Base-by-base conservation (phyloP, 2,329 filamentous ascomycete genomes). In the Curvularia hawaiiensis region DNA sequence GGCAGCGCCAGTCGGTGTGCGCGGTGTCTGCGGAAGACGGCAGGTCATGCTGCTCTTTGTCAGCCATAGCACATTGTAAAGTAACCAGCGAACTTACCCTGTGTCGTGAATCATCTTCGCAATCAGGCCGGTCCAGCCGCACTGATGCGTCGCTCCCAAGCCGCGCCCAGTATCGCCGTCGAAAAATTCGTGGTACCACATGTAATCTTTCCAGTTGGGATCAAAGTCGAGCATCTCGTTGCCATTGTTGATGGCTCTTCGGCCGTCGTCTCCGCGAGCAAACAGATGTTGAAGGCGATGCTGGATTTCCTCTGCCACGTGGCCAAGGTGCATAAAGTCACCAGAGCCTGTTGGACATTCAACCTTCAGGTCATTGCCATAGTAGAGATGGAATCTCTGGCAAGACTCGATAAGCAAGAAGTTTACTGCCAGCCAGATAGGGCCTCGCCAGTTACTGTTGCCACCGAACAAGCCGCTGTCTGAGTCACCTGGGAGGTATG, bases 161-260 rank as follows among this genome's bases (percentile, higher is more conserved):
- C 95, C 94, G 65, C 92, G 89, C 14, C 94, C 94, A 50, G 83
- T 88, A 74, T 98, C 93, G 39, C 92, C 94, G 72, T 98, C 94
- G 73, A 98, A 98, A 82, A 96, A 98, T 76, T 98, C 94, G 74
- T 96, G 90, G 83, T 96, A 98, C 91, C 92, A 97, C 68, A 98
- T 82, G 70, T 93, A 87, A 70, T 96, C 93, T 76, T 90, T 94
- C 94, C 94, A 98, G 77, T 97, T 83, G 24, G 91, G 88, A 72
- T 98, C 92, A 71, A 90, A 97, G 78, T 98, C 92, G 31, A 97
- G 87, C 64, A 89, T 84, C 67, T 97, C 89, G 66, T 90, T 92
- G 18, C 91, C 89, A 54, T 85, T 88, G 70, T 98, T 96, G 81
- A 96, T 90, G 63, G 92, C 94, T 63, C 95, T 89, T 59, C 91